A percentile compares a stretch with the other conserved stretches of the same genome.
Conservation (phyloP, 331 rosid species). For the Quercus lobata region DNA sequence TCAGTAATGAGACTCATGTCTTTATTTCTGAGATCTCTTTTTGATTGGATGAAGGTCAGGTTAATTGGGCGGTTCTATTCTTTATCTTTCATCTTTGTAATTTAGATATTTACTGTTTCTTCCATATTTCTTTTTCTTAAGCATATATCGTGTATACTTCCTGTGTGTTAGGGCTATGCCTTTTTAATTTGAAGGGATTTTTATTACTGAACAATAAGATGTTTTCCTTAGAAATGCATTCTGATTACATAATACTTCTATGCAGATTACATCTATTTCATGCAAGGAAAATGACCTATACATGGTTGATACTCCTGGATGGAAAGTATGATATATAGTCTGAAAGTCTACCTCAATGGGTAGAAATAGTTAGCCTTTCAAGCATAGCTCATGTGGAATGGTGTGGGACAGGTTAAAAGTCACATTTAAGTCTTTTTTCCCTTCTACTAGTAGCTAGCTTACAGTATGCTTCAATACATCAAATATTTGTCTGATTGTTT, state of each 20-base stretch:
- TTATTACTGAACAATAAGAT: neutral
- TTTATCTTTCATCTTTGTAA: neutral
- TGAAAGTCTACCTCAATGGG: neutral
- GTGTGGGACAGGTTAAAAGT: neutral
- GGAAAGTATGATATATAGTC: neutral
- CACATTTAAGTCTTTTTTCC: neutral
- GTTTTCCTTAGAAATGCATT: neutral
- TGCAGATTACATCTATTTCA: conserved; percentile 70
- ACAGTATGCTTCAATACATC: no score
- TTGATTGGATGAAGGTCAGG: neutral
- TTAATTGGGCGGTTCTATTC: neutral
- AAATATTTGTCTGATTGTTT: no score
- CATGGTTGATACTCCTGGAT: conserved; percentile 96
- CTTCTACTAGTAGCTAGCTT: neutral
- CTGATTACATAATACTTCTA: neutral
- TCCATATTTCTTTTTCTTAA: neutral
- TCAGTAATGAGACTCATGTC: no score
- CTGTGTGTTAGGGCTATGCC: neutral
- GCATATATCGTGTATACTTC: neutral
- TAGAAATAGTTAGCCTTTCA: neutral
- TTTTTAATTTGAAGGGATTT: neutral
- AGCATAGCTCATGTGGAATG: neutral
- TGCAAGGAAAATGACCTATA: conserved; percentile 91
- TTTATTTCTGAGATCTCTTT: neutral
- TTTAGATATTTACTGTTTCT: neutral